Evolutionary conservation across 2,329 filamentous ascomycete genomes (phyloP).

Genomic region (Parastagonospora nodorum): DNA sequence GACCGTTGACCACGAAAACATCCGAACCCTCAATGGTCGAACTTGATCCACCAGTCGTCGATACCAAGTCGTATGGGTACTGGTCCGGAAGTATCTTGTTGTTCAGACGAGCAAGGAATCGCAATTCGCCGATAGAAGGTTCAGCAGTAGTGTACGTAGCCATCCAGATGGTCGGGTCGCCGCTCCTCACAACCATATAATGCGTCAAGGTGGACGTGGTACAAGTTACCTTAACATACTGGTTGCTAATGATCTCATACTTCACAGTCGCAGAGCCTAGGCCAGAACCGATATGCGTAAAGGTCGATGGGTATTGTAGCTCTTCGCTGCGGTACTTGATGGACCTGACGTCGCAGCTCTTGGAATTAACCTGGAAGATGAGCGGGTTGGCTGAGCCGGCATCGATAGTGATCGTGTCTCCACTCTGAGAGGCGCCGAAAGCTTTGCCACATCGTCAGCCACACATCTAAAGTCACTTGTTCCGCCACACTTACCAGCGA

Average conservation of each 20-base stretch:
- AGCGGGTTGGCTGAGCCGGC: slow-evolving; percentile 40
- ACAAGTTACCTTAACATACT: slow-evolving; percentile 67
- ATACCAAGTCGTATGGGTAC: slow-evolving; percentile 51
- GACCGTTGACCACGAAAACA: slow-evolving; percentile 61
- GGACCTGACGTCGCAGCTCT: slow-evolving; percentile 67
- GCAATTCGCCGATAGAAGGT: slow-evolving; percentile 57
- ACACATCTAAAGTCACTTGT: background rate
- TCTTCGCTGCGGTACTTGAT: slow-evolving; percentile 65
- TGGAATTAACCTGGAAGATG: slow-evolving; percentile 44
- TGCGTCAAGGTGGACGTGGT: slow-evolving; percentile 65
- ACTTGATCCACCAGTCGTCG: slow-evolving; percentile 58
- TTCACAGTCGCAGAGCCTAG: slow-evolving; percentile 64
- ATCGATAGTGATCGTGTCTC: slow-evolving; percentile 39
- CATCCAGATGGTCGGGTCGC: slow-evolving; percentile 62
- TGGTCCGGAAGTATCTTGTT: slow-evolving; percentile 45
- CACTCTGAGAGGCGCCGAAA: slow-evolving; percentile 42
- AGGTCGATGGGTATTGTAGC: slow-evolving; percentile 59
- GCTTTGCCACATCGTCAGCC: slow-evolving; percentile 16
- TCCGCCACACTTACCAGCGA: slow-evolving; percentile 21
- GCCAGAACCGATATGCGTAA: slow-evolving; percentile 64
- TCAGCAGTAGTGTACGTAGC: slow-evolving; percentile 63
- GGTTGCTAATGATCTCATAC: slow-evolving; percentile 41
- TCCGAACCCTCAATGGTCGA: slow-evolving; percentile 60
- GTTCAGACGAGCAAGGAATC: slow-evolving; percentile 67
- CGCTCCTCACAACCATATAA: slow-evolving; percentile 65